These are phyloP conservation scores for Litchi chinensis DNA, from an alignment of 345 rosid species.

Conservation along the genomic window DNA sequence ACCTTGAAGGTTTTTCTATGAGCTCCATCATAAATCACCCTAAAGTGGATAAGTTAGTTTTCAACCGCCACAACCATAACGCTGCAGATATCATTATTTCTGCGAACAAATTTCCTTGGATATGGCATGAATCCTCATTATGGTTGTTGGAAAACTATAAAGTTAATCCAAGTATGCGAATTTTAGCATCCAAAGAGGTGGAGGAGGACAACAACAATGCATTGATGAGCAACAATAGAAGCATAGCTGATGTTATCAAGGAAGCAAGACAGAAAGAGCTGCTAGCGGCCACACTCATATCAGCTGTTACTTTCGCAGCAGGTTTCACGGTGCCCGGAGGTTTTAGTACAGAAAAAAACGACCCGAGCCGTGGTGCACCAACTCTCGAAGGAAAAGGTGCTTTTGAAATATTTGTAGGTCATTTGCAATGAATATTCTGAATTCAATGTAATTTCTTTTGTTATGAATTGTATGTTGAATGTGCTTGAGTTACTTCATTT, in stretches of 20 bases:
- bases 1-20: too few relatives aligned
- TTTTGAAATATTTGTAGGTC: slow-evolving; percentile 5
- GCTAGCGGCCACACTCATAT: neutral
- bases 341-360: neutral
- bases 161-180: too few relatives aligned
- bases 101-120: too few relatives aligned
- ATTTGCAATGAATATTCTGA: too few relatives aligned
- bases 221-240: too few relatives aligned
- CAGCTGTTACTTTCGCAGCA: neutral
- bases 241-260: neutral
- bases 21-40: neutral
- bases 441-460: too few relatives aligned
- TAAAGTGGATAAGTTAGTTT: neutral
- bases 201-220: too few relatives aligned
- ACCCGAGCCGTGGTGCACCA: neutral
- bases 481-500: too few relatives aligned
- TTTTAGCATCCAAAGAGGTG: too few relatives aligned
- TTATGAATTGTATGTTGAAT: too few relatives aligned
- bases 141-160: too few relatives aligned
- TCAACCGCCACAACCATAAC: neutral
- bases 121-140: too few relatives aligned
- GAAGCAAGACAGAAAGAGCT: neutral
- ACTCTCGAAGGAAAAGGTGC: neutral
- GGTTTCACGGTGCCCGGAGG: neutral
- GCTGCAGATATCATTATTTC: neutral